Evolutionary conservation across 306 rosid species (phyloP).

Genomic region (Sicyos edulis): DNA sequence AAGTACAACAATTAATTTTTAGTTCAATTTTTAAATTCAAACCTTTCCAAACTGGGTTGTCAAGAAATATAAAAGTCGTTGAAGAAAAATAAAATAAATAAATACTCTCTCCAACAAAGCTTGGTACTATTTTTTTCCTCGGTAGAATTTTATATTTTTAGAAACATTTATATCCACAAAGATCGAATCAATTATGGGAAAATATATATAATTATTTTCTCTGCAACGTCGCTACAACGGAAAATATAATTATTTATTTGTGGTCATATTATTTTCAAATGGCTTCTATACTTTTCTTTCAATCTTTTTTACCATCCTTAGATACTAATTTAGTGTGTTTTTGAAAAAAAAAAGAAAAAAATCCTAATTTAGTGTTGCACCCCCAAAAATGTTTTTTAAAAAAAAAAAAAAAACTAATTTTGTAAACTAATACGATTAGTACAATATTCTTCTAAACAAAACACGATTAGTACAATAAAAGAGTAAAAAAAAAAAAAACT

Average conservation of each 20-base stretch:
- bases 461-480: too few species aligned
- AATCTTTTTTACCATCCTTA: not conserved
- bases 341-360: not conserved
- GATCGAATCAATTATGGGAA: not conserved
- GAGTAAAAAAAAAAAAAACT: too few species aligned
- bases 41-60: not conserved
- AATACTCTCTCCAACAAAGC: not conserved
- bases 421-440: too few species aligned
- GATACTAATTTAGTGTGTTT: not conserved
- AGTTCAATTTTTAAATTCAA: not conserved
- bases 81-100: not conserved
- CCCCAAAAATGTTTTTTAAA: too few species aligned
- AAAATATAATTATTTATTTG: not conserved
- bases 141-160: not conserved
- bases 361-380: too few species aligned
- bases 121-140: not conserved
- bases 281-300: not conserved
- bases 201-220: too few species aligned
- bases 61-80: not conserved
- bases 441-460: too few species aligned
- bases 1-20: not conserved
- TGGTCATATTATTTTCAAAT: not conserved
- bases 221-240: too few species aligned
- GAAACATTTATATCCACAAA: constrained; percentile 6
- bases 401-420: too few species aligned